These are phyloP conservation scores for Hericium rajendrae DNA, from an alignment of 768 basidiomycete species.

Conservation along the genomic window DNA sequence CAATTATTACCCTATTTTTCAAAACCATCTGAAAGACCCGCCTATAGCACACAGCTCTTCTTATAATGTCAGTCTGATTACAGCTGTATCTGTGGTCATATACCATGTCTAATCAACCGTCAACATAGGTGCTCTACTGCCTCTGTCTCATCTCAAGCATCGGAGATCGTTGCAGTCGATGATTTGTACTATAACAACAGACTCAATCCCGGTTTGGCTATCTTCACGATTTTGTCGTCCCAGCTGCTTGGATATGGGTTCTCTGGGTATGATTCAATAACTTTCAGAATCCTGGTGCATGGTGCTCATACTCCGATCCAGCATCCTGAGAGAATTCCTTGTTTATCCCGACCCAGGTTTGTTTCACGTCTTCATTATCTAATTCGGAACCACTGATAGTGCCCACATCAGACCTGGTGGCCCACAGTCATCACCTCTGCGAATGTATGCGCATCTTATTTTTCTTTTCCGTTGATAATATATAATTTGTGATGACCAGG, in stretches of 20 bases:
- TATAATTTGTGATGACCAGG: slow-evolving; percentile 5
- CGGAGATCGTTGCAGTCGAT: slow-evolving; percentile 25
- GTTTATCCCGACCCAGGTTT: slow-evolving; percentile 16
- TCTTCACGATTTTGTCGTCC: slow-evolving; percentile 31
- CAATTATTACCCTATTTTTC: neutral
- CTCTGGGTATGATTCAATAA: slow-evolving; percentile 18
- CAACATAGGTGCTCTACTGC: slow-evolving; percentile 20
- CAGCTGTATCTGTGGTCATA: neutral
- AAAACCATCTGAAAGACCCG: neutral
- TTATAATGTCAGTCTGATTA: slow-evolving; percentile 17
- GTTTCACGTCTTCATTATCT: neutral
- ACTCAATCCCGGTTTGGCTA: slow-evolving; percentile 33
- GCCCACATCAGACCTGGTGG: slow-evolving; percentile 9
- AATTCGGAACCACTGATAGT: no score
- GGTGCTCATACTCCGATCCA: neutral
- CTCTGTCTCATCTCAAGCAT: slow-evolving; percentile 22
- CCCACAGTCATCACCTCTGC: neutral
- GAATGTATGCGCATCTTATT: slow-evolving; percentile 5
- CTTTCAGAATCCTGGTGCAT: neutral
- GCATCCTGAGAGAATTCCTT: slow-evolving; percentile 17
- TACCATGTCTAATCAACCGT: neutral
- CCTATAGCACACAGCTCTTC: slow-evolving; percentile 10
- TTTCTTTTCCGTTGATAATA: neutral
- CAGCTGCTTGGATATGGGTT: slow-evolving; percentile 35
- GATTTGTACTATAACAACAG: slow-evolving; percentile 24